These are phyloP conservation scores for Striga hermonthica DNA, from an alignment of 305 asterid genomes.

Conservation along the genomic window DNA sequence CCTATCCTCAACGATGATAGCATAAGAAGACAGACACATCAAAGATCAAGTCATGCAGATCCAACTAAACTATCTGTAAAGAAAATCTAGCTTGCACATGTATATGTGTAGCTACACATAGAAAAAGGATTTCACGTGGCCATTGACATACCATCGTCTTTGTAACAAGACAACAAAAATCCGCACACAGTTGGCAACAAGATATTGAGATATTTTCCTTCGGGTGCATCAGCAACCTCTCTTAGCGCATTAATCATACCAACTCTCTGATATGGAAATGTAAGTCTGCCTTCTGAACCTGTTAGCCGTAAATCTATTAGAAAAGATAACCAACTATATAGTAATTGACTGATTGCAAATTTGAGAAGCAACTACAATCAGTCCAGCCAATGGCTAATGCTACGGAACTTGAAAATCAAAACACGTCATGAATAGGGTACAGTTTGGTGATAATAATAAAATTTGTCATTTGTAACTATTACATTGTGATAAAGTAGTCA, in stretches of 20 bases:
- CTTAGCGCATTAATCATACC: conserved; percentile 80
- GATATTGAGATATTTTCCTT: conserved; percentile 78
- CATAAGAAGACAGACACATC: conserved; percentile 26
- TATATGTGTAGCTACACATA: conserved; percentile 15
- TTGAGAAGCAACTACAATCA: conserved; percentile 25
- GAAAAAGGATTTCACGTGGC: conserved; percentile 25
- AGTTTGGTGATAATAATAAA: no score
- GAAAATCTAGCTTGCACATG: conserved; percentile 20
- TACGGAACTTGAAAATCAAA: conserved; percentile 24
- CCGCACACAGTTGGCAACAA: conserved; percentile 68
- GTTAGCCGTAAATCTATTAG: conserved; percentile 37
- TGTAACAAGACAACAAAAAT: conserved; percentile 71
- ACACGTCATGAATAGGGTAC: no score
- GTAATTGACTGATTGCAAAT: conserved; percentile 22
- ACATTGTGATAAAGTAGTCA: no score
- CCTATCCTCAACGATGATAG: conserved; percentile 23
- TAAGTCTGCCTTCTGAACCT: conserved; percentile 99
- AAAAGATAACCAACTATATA: conserved; percentile 28
- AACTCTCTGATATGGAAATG: conserved; percentile 94
- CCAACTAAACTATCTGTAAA: conserved; percentile 16
- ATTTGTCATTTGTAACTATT: no score
- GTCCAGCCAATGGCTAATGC: conserved; percentile 9
- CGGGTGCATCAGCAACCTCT: conserved; percentile 78
- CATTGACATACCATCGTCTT: conserved; percentile 80
- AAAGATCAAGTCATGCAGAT: conserved; percentile 17